Evolutionary conservation across 2,329 filamentous ascomycete species (phyloP).

Genomic region (Drechslerella coelobrocha): DNA sequence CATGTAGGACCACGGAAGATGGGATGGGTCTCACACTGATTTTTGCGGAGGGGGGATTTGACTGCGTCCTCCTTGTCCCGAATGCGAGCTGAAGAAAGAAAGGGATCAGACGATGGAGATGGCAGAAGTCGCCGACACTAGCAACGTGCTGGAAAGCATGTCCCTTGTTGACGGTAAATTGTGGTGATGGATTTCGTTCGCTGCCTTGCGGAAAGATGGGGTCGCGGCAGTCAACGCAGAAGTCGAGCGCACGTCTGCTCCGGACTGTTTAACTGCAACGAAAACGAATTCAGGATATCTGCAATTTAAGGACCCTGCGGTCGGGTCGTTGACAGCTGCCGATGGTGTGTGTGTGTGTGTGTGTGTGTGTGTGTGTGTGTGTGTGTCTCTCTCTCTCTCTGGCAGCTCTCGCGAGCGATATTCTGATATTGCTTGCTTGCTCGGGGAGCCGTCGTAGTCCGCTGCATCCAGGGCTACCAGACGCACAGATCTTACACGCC

Average conservation of each 20-base stretch:
- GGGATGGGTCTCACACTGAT: conserved; percentile 14
- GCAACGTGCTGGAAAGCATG: conserved; percentile 4
- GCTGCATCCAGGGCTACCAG: not conserved
- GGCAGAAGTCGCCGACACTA: conserved; percentile 5
- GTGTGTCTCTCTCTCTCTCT: no score
- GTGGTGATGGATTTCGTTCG: conserved; percentile 20
- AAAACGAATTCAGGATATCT: no score
- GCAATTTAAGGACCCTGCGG: no score
- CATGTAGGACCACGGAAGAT: conserved; percentile 38
- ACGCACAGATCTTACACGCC: conserved; percentile 40
- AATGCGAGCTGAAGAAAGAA: conserved; percentile 6
- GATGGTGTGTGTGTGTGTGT: no score
- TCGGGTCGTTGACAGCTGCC: no score
- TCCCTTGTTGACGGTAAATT: conserved; percentile 10
- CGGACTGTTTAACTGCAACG: conserved; percentile 21
- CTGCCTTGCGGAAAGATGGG: conserved; percentile 5
- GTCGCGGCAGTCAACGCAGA: conserved; percentile 21
- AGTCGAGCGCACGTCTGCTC: conserved; percentile 16
- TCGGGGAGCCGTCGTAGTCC: no score
- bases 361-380: no score
- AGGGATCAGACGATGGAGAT: not conserved
- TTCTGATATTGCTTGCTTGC: no score
- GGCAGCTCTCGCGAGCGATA: no score
- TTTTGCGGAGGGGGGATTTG: conserved; percentile 9
- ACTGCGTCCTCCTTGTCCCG: no score